Evolutionary conservation across 1,284 basidiomycete genomes (phyloP), one percentile per base, ranked within the genome.

Genomic region (Melampsora larici-populina): DNA sequence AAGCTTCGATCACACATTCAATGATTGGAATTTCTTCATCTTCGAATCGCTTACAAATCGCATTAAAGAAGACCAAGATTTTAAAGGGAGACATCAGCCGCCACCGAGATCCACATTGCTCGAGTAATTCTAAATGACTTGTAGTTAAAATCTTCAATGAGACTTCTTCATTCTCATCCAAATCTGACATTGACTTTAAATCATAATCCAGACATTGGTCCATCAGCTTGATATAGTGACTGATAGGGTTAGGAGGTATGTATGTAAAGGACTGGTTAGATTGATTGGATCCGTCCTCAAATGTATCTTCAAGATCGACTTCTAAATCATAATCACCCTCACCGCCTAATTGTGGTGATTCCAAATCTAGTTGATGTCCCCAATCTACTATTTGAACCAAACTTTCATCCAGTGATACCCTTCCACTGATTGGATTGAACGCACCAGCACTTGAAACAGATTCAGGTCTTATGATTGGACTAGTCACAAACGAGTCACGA

Each of bases 111-210:
- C 93, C 93, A 81, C 94, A 95, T 82, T 95, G 92, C 73, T 90
- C 90, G 79, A 98, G 88, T 48, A 99, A 86, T 77, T 92, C 90
- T 63, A 92, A 87, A 83, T 98, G 94, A 21, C 87, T 83, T 0
- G 88, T 82, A 0, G 93, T 93, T n/a, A 99, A 85, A 76, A 99
- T 98, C 13, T 92, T 92, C 43, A 99, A 86, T 0, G 94, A 93
- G 3, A 99, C 96, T 85, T 99, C 94, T 81, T 98, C 93, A 81
- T 94, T 92, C 81, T 97, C 96, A 46, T 94, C 91, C 48, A 97
- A 90, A 64, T 91, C 90, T 78, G 91, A 87, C 90, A 99, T 94
- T 49, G 90, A 88, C 82, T 95, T 92, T 69, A 99, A 86, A 84
- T 99, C 97, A 62, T 88, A 87, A 48, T 91, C 87, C 64, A 99